Evolutionary conservation across 2,329 filamentous ascomycete genomes (phyloP).

Genomic region (Neoarthrinium moseri): DNA sequence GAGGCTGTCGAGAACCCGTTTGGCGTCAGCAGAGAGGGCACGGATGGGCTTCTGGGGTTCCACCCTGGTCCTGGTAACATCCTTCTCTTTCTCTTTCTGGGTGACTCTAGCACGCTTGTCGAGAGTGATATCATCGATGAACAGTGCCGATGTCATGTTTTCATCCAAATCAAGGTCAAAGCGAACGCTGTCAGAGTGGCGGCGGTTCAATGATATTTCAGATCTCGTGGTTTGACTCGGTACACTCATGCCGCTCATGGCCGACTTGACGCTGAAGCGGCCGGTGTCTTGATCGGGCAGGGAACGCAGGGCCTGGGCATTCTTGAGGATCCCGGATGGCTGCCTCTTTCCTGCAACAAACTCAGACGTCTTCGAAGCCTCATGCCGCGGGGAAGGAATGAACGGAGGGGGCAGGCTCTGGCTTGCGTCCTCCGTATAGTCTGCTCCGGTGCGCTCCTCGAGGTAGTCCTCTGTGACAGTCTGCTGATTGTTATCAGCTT

Average conservation of each 20-base stretch:
- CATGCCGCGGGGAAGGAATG: conserved; percentile 14
- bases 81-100: conserved; percentile 23
- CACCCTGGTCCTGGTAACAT: conserved; percentile 48
- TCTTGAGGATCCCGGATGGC: conserved; percentile 33
- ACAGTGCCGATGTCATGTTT: conserved; percentile 59
- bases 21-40: conserved; percentile 51
- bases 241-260: conserved; percentile 28
- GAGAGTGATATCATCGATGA: conserved; percentile 58
- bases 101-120: conserved; percentile 37
- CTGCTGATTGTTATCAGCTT: conserved; percentile 21
- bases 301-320: conserved; percentile 26
- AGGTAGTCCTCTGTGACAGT: conserved; percentile 18
- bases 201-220: conserved; percentile 18
- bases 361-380: conserved; percentile 1
- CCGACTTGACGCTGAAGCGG: conserved; percentile 33
- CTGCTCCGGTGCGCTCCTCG: conserved; percentile 16
- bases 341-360: conserved; percentile 16
- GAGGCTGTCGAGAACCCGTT: conserved; percentile 50
- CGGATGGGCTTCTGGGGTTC: conserved; percentile 39
- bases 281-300: conserved; percentile 29
- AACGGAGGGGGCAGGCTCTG: conserved; percentile 26
- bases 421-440: conserved; percentile 22
- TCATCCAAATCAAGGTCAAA: conserved; percentile 34
- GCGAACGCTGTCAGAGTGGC: conserved; percentile 21
- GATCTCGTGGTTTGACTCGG: conserved; percentile 22